Conservation (phyloP, 352 stramenopile species). For the Phytophthora pistaciae region DNA sequence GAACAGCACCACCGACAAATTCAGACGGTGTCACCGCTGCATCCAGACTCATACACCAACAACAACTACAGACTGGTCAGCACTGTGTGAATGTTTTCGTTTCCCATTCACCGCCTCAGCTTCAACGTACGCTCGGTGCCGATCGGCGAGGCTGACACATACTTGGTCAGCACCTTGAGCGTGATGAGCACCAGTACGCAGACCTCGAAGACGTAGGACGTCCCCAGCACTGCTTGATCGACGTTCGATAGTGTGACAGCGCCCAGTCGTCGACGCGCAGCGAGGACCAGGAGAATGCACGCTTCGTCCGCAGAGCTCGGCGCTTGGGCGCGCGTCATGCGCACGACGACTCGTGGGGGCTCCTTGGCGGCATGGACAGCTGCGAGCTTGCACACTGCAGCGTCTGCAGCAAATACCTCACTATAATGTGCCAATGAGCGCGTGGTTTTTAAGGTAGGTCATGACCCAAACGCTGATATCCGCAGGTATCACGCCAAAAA, state of each 20-base stretch:
- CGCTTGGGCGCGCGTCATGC: conserved; percentile 9
- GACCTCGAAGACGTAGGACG: conserved; percentile 74
- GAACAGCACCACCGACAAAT: conserved; percentile 80
- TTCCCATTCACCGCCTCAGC: not conserved
- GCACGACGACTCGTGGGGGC: too few relatives aligned
- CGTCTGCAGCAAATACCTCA: too few relatives aligned
- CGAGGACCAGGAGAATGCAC: conserved; percentile 15
- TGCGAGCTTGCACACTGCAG: too few relatives aligned
- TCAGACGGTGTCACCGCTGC: conserved; percentile 45
- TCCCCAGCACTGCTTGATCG: too few relatives aligned
- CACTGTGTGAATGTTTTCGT: not conserved
- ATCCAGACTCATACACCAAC: too few relatives aligned
- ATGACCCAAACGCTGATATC: too few relatives aligned
- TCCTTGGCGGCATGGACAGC: too few relatives aligned
- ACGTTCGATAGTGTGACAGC: conserved; percentile 79
- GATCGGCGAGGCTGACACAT: conserved; percentile 42
- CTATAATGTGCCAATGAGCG: too few relatives aligned
- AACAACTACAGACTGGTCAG: conserved; percentile 5
- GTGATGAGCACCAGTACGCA: conserved; percentile 80
- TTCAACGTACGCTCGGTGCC: conserved; percentile 36
- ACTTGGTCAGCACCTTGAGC: conserved; percentile 81
- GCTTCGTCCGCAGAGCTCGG: not conserved
- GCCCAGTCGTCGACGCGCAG: conserved; percentile 77
- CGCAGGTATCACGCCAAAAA: too few relatives aligned
- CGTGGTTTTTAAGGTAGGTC: too few relatives aligned